phyloP scores from a whole-genome alignment of 192 early-diverging fungal species.

The Jimgerdemannia lactiflua region DNA sequence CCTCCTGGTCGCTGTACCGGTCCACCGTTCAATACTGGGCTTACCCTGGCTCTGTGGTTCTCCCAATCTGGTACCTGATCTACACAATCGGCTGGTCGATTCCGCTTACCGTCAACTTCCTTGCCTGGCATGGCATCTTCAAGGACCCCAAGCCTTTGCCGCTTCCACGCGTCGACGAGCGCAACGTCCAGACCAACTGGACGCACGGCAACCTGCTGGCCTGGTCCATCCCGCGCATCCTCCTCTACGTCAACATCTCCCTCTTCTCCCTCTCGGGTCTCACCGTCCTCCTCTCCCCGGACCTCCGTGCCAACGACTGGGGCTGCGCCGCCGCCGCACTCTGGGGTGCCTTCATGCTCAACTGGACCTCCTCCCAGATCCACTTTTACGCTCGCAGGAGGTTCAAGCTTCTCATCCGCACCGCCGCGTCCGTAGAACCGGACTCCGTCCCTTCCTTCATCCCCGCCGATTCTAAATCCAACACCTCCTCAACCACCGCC shows the following conservation, averaged over 20 bases:
- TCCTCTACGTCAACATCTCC: constrained; percentile 5
- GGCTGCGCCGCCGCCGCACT: constrained; percentile 1
- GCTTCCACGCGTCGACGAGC: not conserved
- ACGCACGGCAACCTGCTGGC: constrained; percentile 7
- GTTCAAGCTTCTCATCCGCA: constrained; percentile 4
- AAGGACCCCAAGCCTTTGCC: not conserved
- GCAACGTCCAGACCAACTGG: constrained; percentile 1
- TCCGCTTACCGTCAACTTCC: constrained; percentile 8
- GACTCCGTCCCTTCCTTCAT: not conserved
- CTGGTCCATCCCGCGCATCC: constrained; percentile 9
- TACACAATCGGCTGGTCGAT: constrained; percentile 15
- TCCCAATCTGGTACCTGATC: constrained; percentile 5
- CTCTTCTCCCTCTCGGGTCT: constrained; percentile 1
- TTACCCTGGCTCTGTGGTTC: constrained; percentile 5
- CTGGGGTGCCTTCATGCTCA: constrained; percentile 16
- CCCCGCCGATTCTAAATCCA: not conserved
- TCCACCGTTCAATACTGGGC: constrained; percentile 1
- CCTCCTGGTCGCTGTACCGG: constrained; percentile 2
- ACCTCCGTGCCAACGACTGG: constrained; percentile 9
- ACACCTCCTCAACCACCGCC: not conserved
- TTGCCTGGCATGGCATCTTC: constrained; percentile 18
- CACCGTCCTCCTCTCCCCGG: constrained; percentile 4
- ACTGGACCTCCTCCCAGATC: constrained; percentile 13
- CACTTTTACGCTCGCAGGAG: constrained; percentile 12
- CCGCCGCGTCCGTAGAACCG: not conserved